Base-by-base conservation (phyloP, 805 yeast genomes). In the Saccharomycopsis schoenii region DNA sequence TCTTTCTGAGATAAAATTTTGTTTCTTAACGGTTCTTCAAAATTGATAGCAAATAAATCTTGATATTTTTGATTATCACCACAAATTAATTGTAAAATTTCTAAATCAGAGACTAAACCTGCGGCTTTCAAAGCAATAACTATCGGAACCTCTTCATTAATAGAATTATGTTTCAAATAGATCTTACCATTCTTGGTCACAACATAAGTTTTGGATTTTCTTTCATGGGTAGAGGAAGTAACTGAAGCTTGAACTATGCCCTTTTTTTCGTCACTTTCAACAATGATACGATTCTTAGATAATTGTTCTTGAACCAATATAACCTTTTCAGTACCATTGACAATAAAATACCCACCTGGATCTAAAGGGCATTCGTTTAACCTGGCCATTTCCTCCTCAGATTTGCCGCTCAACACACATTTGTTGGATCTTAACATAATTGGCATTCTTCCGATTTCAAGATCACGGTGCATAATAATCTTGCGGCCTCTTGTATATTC, bases 401-500 rank as follows among this genome's bases (percentile, higher is more conserved):
- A 78, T 56, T 88, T 84, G 19, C 91, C 96, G 64, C 83, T 83
- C 62, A 94, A 76, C 41, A 89, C 85, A 80, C 99, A 94, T 71
- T 91, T 90, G 71, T 90, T 89, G 29, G 97, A 88, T 68, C 97
- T 80, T 67, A 94, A 79, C 99, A 94, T 94, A 68, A 94, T 85
- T n/a, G 99, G 99, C 97, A 94, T 94, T 69, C 96, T 83, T 41
- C 99, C 99, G 63, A 94, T 93, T 71, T 92, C 97, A 63, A 94
- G 81, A 70, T 90, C 96, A 68, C 88, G 81, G 67, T 90, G 93
- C 78, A 89, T 83, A 67, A 93, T 89, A 71, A 94, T 89, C 72
- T 90, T 91, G 65, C 93, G 80, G 41, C 98, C 99, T 71, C 97
- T 81, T 0, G 98, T 94, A 71, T 94, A 94, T 70, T 94, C 99